Conservation (phyloP, 2,329 filamentous ascomycete genomes). For the Venturia carpophila region DNA sequence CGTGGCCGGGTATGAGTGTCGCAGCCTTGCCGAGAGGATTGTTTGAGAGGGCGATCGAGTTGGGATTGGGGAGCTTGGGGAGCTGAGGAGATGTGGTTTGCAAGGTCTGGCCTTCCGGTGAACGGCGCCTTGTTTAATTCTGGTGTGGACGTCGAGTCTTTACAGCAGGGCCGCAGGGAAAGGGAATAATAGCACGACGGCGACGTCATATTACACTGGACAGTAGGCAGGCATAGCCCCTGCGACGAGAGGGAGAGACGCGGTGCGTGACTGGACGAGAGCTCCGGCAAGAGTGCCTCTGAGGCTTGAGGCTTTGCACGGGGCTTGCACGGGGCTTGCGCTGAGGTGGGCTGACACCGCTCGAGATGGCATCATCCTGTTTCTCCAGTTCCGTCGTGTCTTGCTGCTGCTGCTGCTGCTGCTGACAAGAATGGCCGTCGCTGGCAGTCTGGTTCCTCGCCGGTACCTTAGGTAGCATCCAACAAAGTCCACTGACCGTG, state of each 20-base stretch:
- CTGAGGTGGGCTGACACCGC: not conserved
- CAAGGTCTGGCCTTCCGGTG: conserved; percentile 9
- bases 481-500: not conserved
- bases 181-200: not conserved
- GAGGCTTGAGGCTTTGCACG: not conserved
- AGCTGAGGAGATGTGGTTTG: not conserved
- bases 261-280: not conserved
- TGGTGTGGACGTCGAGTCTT: not conserved
- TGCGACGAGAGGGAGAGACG: not conserved
- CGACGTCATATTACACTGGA: not conserved
- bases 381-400: not conserved
- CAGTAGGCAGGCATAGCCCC: not conserved
- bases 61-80: too few relatives aligned
- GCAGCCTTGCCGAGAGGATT: not conserved
- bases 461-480: not conserved
- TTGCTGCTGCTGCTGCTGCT: not conserved
- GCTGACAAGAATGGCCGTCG: not conserved
- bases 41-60: too few relatives aligned
- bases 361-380: not conserved
- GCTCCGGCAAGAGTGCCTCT: not conserved
- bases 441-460: not conserved
- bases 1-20: not conserved
- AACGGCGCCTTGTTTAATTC: not conserved
- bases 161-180: not conserved
- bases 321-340: too few relatives aligned